Evolutionary conservation across 768 basidiomycete species (phyloP), one percentile per base, ranked within the genome.

Genomic region (Termitomyces sp.): DNA sequence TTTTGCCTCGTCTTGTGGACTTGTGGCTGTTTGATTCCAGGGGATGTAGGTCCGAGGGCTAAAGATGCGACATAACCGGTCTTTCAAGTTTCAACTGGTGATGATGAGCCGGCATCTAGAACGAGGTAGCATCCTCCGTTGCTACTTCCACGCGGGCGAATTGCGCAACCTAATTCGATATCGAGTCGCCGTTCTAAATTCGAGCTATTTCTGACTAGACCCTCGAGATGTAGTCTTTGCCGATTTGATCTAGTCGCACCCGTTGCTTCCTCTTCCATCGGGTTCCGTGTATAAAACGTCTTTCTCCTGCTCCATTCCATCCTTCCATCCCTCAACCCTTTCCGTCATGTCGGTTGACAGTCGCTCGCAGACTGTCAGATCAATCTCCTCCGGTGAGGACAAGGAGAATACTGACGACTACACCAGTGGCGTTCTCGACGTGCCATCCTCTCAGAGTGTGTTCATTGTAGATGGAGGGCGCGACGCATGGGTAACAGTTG

Each of bases 401-500:
- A 52, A 46, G 30, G 49, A 30, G 54, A 58, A 48, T 20, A 36
- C 5, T 47, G 51, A 52, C 43, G 26, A 50, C n/a, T 14, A 50
- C 5, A 4, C 23, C 32, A 33, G 30, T 18, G 38, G 13, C n/a
- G n/a, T 50, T 33, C 7, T 30, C 18, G 41, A 50, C 12, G 40
- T 46, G 1, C 23, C 32, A 9, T 18, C 10, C 10, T 12, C 36
- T 5, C 16, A 28, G 14, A 12, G 16, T 32, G 40, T 3, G 20
- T 23, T 14, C 48, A 46, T 55, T 47, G 63, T 66, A 1, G 80
- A 81, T 63, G 79, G 72, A 14, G 77, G 77, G 6, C 64, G 59
- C 55, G 70, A 70, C 32, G 77, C 77, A 12, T 80, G 79, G 79
- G 64, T 76, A 60, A 78, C 77, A 5, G 70, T 81, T 38, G 58